Base-by-base conservation (phyloP, 2,329 filamentous ascomycete genomes). In the Xenoacremonium recifei region DNA sequence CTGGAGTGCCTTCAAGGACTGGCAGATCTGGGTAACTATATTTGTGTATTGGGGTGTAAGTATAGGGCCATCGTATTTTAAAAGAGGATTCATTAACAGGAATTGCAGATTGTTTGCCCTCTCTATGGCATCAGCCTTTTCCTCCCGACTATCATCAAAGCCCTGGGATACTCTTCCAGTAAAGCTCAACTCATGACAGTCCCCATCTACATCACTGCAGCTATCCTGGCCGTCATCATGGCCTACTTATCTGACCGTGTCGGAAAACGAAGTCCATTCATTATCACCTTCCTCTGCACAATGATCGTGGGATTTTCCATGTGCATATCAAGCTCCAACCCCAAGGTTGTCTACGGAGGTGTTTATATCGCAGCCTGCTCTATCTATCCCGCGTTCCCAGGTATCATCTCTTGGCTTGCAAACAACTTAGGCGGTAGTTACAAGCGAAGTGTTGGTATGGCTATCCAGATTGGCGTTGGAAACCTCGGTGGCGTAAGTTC, bases 371-470 rank as follows among this genome's bases (percentile, higher is more conserved):
- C 80, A 0, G 85, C 88, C 0, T 76, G 88, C 43, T 85, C 86
- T 3, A 90, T 93, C 42, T 93, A 92, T 51, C 87, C 89, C 0
- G 82, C 80, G 20, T 86, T 93, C 43, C 72, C 87, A 0, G 91
- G 91, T 39, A 85, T 85, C 1, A 85, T 95, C 37, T 75, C 84
- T 0, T 95, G 89, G 89, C 69, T 83, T 1, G 78, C 79, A 23
- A 95, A 93, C 61, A 95, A 95, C 46, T 74, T 87, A 10, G 82
- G 91, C 41, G 73, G 73, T 0, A 71, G 67, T 34, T 75, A 74
- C 62, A 95, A 95, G 63, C 71, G 82, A 5, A 75, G 75, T 7
- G 76, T 73, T 0, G 82, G 80, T 2, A 85, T 85, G 75, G 82
- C 80, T 0, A 65, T 85, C 11, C 79, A 82, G 31, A 83, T 85